Base-by-base conservation (phyloP, 139 green algal species). In the Micromonas commoda region DNA sequence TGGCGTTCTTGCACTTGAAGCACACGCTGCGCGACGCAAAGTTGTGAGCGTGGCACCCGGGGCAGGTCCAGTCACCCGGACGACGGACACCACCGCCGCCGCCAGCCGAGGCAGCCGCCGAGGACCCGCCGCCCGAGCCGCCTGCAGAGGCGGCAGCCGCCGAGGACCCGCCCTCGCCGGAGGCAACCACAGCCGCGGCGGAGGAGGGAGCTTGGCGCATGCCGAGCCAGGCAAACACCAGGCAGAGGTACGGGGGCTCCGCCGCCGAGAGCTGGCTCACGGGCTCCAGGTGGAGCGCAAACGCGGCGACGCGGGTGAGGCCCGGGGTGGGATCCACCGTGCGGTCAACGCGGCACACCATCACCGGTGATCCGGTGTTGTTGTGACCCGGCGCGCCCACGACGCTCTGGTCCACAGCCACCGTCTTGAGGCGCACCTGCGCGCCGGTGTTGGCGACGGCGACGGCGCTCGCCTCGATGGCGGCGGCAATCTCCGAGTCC, bases 61-160 rank as follows among this genome's bases (percentile, higher is more conserved):
- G 34, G 64, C 76, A 81, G 28, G 37, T 53, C 76, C 76, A 81
- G 34, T 81, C 76, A 37, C 76, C 76, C 0, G 52, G 53, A n/a
- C 72, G 51, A 29, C 53, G 54, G 6, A 51, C 72, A 24, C 31
- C 31, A 16, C 33, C 72, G 29, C 52, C 32, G 51, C 71, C 38
- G 24, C 71, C 38, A 21, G 20, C 16, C 24, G 26, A 19, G 9
- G 52, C 28, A 26, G 29, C 26, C 13, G 37, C 19, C 52, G 71
- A 67, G 16, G 39, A 32, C 16, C 20, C 6, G 6, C 28, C 33
- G 61, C 26, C 16, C 45, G 45, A 57, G n/a, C n/a, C n/a, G 52
- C 19, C 52, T 19, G 20, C 19, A n/a, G 52, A 63, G 29, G 26
- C 45, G 23, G n/a, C 2, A 4, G n/a, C 26, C 28, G 26, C 64